Evolutionary conservation across 2,329 filamentous ascomycete species (phyloP).

Genomic region (Aureobasidium namibiae): DNA sequence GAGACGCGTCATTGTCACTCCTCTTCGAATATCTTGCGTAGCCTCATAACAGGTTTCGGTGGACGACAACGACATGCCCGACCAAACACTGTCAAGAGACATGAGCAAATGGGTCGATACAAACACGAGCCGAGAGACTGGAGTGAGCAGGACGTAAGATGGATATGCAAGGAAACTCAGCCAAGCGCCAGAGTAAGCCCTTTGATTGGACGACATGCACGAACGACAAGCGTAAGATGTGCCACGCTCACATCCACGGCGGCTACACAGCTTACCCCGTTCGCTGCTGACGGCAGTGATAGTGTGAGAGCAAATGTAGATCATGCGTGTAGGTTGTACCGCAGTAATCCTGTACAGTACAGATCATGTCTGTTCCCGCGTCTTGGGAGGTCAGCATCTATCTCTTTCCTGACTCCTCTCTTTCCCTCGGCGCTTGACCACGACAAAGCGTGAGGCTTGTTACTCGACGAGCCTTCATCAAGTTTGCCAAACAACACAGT

Average conservation of each 20-base stretch:
- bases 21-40: neutral
- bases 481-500: neutral
- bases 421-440: neutral
- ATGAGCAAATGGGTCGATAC: neutral
- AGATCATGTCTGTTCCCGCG: slow-evolving; percentile 6
- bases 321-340: neutral
- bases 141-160: slow-evolving; percentile 2
- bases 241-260: neutral
- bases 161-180: neutral
- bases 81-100: neutral
- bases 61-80: neutral
- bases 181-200: neutral
- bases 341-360: slow-evolving; percentile 3
- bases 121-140: neutral
- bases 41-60: too few species aligned
- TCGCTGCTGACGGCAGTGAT: neutral
- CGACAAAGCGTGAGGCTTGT: neutral
- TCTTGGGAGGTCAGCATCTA: neutral
- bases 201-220: slow-evolving; percentile 3
- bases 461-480: neutral
- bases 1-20: too few species aligned
- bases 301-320: neutral
- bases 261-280: slow-evolving; percentile 12
- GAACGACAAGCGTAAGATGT: slow-evolving; percentile 1
- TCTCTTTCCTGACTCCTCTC: neutral